Base-by-base conservation (phyloP, 2,329 filamentous ascomycete species). In the Clarireedia monteithiana region DNA sequence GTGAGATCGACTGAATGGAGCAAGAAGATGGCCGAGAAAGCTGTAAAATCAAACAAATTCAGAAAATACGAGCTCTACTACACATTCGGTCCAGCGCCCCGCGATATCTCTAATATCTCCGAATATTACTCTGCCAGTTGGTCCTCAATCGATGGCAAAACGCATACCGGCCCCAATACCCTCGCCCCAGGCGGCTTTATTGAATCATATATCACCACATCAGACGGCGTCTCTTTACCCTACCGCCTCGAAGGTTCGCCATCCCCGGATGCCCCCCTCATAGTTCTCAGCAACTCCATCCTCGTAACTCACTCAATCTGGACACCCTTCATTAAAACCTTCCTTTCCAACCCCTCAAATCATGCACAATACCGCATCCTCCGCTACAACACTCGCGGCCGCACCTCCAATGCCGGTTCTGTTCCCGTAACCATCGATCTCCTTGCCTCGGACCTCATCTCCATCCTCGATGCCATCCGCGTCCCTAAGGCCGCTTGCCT, bases 241-340 rank as follows among this genome's bases (percentile, higher is more conserved):
- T 95, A 89, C 72, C 80, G 83, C 14, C 78, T 95, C 2, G 88
- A 94, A 69, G 90, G 90, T 54, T 86, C 81, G 60, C 65, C 80
- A 0, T 77, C 84, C 34, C 81, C 84, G 0, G 67, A 79, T 20
- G 87, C 89, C 0, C 89, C 89, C 0, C 79, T 86, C 0, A 76
- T 95, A 10, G 83, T 89, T 20, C 86, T 91, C 62, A 79, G 79
- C 71, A 95, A 95, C 75, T 91, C 86, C 1, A 84, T 95, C 50
- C 80, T 95, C 6, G 89, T 88, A 2, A 83, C 85, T 48, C 78
- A 86, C 61, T 77, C 81, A 68, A 94, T 95, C 80, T 95, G 90
- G 90, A 86, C 94, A 64, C 76, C 77, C 1, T 82, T 95, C 58
- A 73, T 94, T 0, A 51, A 58, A 1, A 50, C 56, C 6, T 69